Percentiles rank a stretch among this genome's conserved stretches.
Conservation (phyloP, 495 filamentous ascomycete genomes). For the Penicillium bialowiezense region DNA sequence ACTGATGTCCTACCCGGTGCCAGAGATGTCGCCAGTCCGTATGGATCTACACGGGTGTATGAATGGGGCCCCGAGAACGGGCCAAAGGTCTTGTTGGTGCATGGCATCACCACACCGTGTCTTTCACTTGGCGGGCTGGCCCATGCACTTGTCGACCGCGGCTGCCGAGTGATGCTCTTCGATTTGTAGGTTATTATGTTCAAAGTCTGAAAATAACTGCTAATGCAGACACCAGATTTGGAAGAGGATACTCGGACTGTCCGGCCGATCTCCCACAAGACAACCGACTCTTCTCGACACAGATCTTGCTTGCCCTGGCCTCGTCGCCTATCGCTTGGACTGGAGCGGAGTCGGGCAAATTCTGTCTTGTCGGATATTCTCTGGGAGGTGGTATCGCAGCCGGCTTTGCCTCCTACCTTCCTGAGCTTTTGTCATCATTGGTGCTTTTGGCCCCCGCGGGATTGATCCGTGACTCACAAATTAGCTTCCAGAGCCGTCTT, state of each 20-base stretch:
- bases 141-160: constrained; percentile 64
- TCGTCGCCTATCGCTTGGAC: constrained; percentile 71
- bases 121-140: constrained; percentile 67
- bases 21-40: constrained; percentile 71
- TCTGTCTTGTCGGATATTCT: constrained; percentile 78
- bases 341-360: constrained; percentile 47
- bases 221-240: constrained; percentile 51
- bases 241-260: constrained; percentile 73
- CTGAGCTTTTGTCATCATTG: constrained; percentile 60
- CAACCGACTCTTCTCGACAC: constrained; percentile 66
- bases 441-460: constrained; percentile 76
- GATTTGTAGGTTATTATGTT: constrained; percentile 51
- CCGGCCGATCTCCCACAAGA: constrained; percentile 69
- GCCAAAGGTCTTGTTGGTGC: constrained; percentile 74
- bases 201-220: no score
- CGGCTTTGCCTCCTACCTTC: constrained; percentile 71
- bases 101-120: constrained; percentile 85
- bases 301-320: constrained; percentile 68
- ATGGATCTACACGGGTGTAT: constrained; percentile 78
- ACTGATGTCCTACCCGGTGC: constrained; percentile 71
- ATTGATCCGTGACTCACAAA: constrained; percentile 62
- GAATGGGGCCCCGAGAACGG: constrained; percentile 87
- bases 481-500: constrained; percentile 55
- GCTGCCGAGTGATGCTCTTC: constrained; percentile 82
- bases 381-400: constrained; percentile 78